These are phyloP conservation scores for Penicillium sp. DNA, from an alignment of 2,329 filamentous ascomycete genomes.

Conservation along the genomic window DNA sequence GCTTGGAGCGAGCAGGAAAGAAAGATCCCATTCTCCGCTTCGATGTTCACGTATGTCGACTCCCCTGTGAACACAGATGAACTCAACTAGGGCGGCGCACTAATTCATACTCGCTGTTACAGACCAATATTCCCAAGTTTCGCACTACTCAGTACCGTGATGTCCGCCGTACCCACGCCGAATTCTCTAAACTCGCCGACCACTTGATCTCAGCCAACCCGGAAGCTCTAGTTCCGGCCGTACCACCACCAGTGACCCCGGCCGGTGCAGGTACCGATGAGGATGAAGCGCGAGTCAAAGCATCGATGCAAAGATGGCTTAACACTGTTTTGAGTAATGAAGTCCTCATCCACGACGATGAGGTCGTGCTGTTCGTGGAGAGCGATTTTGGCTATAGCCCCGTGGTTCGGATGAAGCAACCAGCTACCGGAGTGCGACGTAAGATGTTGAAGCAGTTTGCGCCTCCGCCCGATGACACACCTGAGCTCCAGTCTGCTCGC, in stretches of 20 bases:
- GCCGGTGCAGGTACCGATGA: slow-evolving; percentile 95
- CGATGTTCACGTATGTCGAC: slow-evolving; percentile 80
- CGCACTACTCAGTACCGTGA: slow-evolving; percentile 98
- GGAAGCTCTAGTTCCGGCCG: slow-evolving; percentile 88
- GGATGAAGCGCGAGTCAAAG: slow-evolving; percentile 86
- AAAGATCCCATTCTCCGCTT: slow-evolving; percentile 95
- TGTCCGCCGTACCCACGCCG: slow-evolving; percentile 89
- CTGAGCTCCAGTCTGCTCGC: slow-evolving; percentile 84
- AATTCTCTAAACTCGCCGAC: slow-evolving; percentile 94
- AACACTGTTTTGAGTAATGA: slow-evolving; percentile 92
- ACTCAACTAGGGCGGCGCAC: background rate
- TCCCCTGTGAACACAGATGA: slow-evolving; percentile 4
- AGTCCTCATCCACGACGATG: slow-evolving; percentile 89
- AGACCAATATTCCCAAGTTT: slow-evolving; percentile 99
- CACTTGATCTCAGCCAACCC: slow-evolving; percentile 98
- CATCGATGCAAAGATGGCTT: slow-evolving; percentile 88
- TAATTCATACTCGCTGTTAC: slow-evolving; percentile 4
- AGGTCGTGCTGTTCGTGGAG: slow-evolving; percentile 98
- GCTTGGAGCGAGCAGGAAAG: slow-evolving; percentile 85
- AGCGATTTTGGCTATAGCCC: slow-evolving; percentile 98
- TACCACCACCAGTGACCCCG: slow-evolving; percentile 90
- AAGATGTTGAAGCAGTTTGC: slow-evolving; percentile 99
- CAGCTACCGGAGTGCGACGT: slow-evolving; percentile 88
- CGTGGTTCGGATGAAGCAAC: slow-evolving; percentile 92
- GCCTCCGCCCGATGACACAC: slow-evolving; percentile 93